phyloP scores from a whole-genome alignment of 768 basidiomycete genomes.

The Boletus eberwhitei region DNA sequence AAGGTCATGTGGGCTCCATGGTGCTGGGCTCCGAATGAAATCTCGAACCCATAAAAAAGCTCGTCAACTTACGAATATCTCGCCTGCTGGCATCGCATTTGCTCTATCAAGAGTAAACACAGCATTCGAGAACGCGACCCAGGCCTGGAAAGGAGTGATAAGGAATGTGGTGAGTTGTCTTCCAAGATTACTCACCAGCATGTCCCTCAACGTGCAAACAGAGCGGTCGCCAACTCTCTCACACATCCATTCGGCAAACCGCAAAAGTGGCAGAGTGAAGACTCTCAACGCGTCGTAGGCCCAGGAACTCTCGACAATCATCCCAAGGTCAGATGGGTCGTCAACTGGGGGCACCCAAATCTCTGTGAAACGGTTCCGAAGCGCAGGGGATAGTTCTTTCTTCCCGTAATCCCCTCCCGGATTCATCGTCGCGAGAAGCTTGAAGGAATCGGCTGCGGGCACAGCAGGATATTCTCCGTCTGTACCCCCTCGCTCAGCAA shows the following conservation, averaged over 20 bases:
- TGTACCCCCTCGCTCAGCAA: conserved; percentile 88
- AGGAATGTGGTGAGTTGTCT: neutral
- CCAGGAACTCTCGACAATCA: conserved; percentile 78
- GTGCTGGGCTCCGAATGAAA: conserved; percentile 48
- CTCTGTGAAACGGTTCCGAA: conserved; percentile 97
- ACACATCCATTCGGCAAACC: conserved; percentile 82
- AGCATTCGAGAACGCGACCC: conserved; percentile 86
- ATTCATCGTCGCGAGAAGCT: conserved; percentile 97
- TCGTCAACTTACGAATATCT: conserved; percentile 62
- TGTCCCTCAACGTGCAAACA: conserved; percentile 78
- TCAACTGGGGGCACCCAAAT: conserved; percentile 95
- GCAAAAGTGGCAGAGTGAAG: conserved; percentile 63
- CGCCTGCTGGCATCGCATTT: conserved; percentile 37
- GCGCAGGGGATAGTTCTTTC: conserved; percentile 94
- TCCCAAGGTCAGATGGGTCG: conserved; percentile 63
- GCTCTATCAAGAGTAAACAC: conserved; percentile 35
- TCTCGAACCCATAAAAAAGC: neutral
- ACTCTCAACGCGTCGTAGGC: conserved; percentile 44
- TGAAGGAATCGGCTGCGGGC: conserved; percentile 65
- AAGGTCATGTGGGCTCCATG: conserved; percentile 93
- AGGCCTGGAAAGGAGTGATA: conserved; percentile 54
- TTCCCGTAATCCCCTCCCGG: conserved; percentile 99
- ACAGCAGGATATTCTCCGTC: conserved; percentile 66
- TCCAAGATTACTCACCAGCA: conserved; percentile 56
- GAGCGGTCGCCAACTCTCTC: conserved; percentile 56